A percentile compares a stretch with the other conserved stretches of the same genome.
Conservation (phyloP, 78 protist species). For the Mastigamoeba balamuthi region DNA sequence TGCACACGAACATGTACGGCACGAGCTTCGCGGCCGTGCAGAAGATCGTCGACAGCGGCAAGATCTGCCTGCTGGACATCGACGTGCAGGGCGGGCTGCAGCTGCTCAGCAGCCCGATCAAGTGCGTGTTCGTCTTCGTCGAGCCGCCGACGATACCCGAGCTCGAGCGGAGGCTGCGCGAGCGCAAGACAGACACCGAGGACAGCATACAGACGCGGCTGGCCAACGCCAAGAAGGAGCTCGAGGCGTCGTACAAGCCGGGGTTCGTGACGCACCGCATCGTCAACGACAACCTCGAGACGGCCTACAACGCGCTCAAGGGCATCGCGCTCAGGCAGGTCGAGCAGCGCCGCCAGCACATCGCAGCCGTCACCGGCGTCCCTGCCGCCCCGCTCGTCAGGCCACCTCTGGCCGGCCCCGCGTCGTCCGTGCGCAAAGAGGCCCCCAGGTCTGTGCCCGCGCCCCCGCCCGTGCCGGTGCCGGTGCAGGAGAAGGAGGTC, state of each 20-base stretch:
- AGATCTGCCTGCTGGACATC: constrained; percentile 72
- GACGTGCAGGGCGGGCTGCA: constrained; percentile 83
- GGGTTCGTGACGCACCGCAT: constrained; percentile 45
- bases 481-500: too few species aligned
- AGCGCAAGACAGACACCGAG: constrained; percentile 71
- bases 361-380: too few species aligned
- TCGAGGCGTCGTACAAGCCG: constrained; percentile 28
- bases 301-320: constrained; percentile 48
- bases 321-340: too few species aligned
- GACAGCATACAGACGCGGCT: constrained; percentile 60
- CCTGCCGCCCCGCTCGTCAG: too few species aligned
- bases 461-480: too few species aligned
- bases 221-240: constrained; percentile 52
- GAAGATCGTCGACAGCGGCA: constrained; percentile 23
- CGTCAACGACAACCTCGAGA: constrained; percentile 65
- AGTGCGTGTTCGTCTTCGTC: constrained; percentile 45
- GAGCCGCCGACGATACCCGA: constrained; percentile 60
- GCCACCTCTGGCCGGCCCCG: too few species aligned
- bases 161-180: constrained; percentile 59
- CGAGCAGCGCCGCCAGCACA: too few species aligned
- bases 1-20: constrained; percentile 55
- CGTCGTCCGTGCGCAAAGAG: too few species aligned
- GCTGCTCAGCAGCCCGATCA: constrained; percentile 32
- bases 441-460: too few species aligned
- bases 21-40: constrained; percentile 46